Percentiles rank a stretch among this genome's conserved stretches.
phyloP scores from a whole-genome alignment of 441 rosid species.

The Biscutella auriculata region DNA sequence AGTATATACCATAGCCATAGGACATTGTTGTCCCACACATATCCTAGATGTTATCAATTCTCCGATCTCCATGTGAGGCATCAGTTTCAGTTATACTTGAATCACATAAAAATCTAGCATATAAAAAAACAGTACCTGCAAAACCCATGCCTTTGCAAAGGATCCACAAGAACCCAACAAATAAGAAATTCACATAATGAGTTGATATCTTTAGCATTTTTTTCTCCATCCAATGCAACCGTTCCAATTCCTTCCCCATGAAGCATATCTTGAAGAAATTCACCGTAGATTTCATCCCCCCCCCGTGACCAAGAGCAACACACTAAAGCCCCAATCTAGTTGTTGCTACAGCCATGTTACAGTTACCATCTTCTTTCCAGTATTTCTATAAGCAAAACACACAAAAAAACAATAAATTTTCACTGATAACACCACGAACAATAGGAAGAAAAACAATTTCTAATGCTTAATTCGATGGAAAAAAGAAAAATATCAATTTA shows the following conservation, averaged over 20 bases:
- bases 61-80: not conserved
- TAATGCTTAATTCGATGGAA: not conserved
- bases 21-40: not conserved
- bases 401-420: not conserved
- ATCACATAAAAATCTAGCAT: not conserved
- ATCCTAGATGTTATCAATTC: not conserved
- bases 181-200: constrained; percentile 58
- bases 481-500: not conserved
- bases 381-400: constrained; percentile 33
- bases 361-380: constrained; percentile 99
- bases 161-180: constrained; percentile 97
- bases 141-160: constrained; percentile 84
- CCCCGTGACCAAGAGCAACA: constrained; percentile 72
- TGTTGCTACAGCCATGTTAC: constrained; percentile 94
- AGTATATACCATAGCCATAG: not conserved
- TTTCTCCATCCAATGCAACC: constrained; percentile 49
- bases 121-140: constrained; percentile 54
- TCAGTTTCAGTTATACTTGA: not conserved
- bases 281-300: constrained; percentile 78
- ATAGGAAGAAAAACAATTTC: not conserved
- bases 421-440: not conserved
- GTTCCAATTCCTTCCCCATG: constrained; percentile 54
- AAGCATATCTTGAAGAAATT: constrained; percentile 72
- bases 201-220: constrained; percentile 24
- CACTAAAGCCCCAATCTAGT: constrained; percentile 83